Base-by-base conservation (phyloP, 139 green algal species). In the Desmodesmus armatus region DNA sequence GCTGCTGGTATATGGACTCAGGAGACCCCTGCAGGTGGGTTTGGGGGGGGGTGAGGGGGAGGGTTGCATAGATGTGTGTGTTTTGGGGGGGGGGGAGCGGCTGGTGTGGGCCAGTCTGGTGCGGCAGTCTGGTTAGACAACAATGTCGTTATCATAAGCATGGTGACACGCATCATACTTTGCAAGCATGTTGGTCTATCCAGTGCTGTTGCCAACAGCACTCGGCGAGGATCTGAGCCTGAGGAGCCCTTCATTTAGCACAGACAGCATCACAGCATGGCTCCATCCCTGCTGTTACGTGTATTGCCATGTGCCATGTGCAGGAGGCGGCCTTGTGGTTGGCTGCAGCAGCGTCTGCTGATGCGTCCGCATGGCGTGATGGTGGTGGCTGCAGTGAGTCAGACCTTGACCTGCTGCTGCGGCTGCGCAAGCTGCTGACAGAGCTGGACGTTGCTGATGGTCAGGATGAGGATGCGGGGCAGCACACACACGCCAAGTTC, bases 371-470 rank as follows among this genome's bases (percentile, higher is more conserved):
- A 1, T 80, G 73, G 73, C 73, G 73, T 3, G 47, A 23, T 17
- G 73, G 73, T 0, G 44, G 44, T 0, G 73, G 41, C 25, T n/a
- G 65, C 33, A 58, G 53, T 27, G 51, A 82, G 3, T 23, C 35
- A 1, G 51, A 71, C 75, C 37, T 82, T 19, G 44, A 70, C 29
- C 37, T 80, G 63, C 75, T 88, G 27, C 31, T 23, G 2, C 19
- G 15, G 3, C 74, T 73, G 7, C 40, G 65, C 31, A 67, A 85
- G 79, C 39, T 80, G 37, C 75, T 88, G 74, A 77, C 25, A 33
- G 75, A 88, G 75, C 29, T 88, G 65, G 75, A 73, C 15, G 75
- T 88, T 3, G 41, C 41, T 3, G 83, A 88, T 40, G 83, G 84
- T 62, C 63, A 37, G 37, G 80, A 63, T 29, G 71, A 79, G 74